Conservation (phyloP, 2,329 filamentous ascomycete genomes). For the Cladorrhinum sp. region DNA sequence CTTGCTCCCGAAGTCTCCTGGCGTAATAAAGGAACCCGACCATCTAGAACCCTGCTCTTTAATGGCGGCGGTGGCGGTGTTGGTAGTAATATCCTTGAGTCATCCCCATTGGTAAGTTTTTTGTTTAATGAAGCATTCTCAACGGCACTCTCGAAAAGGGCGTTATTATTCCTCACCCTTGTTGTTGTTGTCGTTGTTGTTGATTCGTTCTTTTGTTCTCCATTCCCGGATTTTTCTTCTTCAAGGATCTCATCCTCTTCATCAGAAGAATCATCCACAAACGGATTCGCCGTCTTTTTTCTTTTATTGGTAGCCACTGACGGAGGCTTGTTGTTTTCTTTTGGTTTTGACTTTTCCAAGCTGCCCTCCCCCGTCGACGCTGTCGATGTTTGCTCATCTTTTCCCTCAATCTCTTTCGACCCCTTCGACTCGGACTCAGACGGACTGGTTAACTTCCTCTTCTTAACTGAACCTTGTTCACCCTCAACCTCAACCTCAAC, state of each 20-base stretch:
- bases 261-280: slow-evolving; percentile 66
- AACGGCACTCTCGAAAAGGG: background rate
- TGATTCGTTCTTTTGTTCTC: slow-evolving; percentile 16
- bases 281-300: slow-evolving; percentile 52
- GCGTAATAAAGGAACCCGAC: slow-evolving; percentile 10
- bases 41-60: background rate
- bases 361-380: background rate
- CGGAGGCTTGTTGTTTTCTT: background rate
- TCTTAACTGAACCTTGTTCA: slow-evolving; percentile 8
- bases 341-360: background rate
- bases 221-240: slow-evolving; percentile 28
- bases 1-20: slow-evolving; percentile 20
- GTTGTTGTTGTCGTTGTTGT: too few species aligned
- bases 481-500: slow-evolving; percentile 40
- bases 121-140: background rate
- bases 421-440: too few species aligned
- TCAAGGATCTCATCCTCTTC: slow-evolving; percentile 41
- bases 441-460: too few species aligned
- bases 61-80: background rate
- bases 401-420: too few species aligned
- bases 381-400: background rate
- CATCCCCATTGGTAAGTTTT: slow-evolving; percentile 20
- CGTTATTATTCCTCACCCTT: slow-evolving; percentile 23
- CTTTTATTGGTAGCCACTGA: slow-evolving; percentile 28
- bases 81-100: background rate